Base-by-base conservation (phyloP, 768 basidiomycete genomes). In the Erythrobasidium yunnanense region DNA sequence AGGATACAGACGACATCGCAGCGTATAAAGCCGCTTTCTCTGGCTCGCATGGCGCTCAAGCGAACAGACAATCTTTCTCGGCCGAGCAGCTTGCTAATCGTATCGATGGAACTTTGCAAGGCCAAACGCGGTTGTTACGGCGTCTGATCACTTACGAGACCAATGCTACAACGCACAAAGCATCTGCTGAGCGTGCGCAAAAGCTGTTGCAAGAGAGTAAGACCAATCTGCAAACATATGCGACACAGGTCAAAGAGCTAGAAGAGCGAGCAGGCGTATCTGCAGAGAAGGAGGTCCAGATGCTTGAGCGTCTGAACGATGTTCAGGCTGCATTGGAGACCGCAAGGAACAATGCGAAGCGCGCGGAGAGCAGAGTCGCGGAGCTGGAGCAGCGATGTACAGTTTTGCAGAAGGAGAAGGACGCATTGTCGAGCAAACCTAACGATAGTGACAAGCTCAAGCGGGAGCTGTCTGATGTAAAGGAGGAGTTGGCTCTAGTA, bases 141-240 rank as follows among this genome's bases (percentile, higher is more conserved):
- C 82, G 90, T 32, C 78, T 91, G 38, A 78, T 89, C 55, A 83
- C 88, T 25, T 87, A 90, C 71, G 90, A 88, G 1, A 85, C 88
- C 75, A 88, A 90, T 54, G 87, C 92, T 66, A 90, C 93, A 70
- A 73, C 92, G 69, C 81, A 93, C 68, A 93, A 90, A 81, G 87
- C 85, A 78, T 91, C 90, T 73, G 89, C 90, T 20, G 89, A 90
- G 73, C 81, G 89, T 53, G 90, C 89, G 22, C 87, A 91, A 79
- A 90, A 89, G 76, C 81, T 93, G 29, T 87, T 88, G 2, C 85
- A 86, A 75, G 90, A 91, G 55, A 87, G 86, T 42, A 84, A 83
- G 66, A 75, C 73, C 20, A 88, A 86, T 25, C 77, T 95, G 45
- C 88, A 90, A 78, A 90, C 86, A 18, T 93, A 95, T 73, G 88